A percentile compares a stretch with the other conserved stretches of the same genome.
Evolutionary conservation across 192 early-diverging fungal genomes (phyloP).

Genomic region (Backusella luteola): DNA sequence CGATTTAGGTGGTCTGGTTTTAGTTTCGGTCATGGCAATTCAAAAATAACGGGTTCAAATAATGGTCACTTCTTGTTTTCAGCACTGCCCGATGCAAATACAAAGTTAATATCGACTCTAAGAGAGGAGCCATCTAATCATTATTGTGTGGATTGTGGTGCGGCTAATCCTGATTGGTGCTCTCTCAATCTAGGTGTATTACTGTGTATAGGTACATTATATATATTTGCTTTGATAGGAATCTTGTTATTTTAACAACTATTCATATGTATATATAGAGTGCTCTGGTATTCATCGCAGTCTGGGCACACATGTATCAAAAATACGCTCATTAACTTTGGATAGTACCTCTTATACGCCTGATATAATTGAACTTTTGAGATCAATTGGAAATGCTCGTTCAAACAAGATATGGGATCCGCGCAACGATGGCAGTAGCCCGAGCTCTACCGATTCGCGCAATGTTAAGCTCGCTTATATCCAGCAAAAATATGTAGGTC

Average conservation of each 20-base stretch:
- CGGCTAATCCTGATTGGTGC: conserved; percentile 67
- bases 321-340: conserved; percentile 68
- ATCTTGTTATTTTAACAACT: background rate
- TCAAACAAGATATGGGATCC: conserved; percentile 68
- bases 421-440: conserved; percentile 25
- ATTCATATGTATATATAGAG: conserved; percentile 41
- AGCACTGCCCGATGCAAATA: conserved; percentile 12
- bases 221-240: background rate
- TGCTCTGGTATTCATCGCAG: conserved; percentile 73
- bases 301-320: conserved; percentile 73
- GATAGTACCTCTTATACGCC: conserved; percentile 66
- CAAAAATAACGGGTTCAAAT: background rate
- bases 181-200: conserved; percentile 71
- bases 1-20: conserved; percentile 20
- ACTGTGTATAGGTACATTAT: conserved; percentile 61
- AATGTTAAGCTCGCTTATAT: conserved; percentile 58
- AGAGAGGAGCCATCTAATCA: conserved; percentile 44
- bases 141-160: conserved; percentile 70
- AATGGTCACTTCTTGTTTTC: conserved; percentile 2
- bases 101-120: conserved; percentile 6
- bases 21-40: conserved; percentile 10
- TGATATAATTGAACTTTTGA: conserved; percentile 59
- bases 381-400: conserved; percentile 58
- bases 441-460: conserved; percentile 41
- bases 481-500: conserved; percentile 57